Evolutionary conservation across 345 rosid species (phyloP).

Genomic region (Xanthoceras sorbifolium): DNA sequence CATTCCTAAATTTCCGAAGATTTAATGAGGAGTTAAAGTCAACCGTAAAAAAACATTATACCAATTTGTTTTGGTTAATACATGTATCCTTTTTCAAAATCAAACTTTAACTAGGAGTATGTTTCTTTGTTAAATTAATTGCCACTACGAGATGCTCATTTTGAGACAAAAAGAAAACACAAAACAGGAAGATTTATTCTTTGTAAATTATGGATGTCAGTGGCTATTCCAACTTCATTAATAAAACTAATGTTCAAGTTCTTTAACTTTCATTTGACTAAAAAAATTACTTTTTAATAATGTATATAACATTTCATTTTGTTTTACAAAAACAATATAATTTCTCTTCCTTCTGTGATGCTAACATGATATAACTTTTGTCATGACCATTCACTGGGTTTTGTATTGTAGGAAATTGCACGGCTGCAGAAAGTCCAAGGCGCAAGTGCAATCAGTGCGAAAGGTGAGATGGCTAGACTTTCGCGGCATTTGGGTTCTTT

Average conservation of each 20-base stretch:
- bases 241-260: neutral
- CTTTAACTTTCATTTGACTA: neutral
- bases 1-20: neutral
- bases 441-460: slow-evolving; percentile 88
- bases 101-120: neutral
- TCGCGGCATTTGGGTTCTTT: slow-evolving; percentile 90
- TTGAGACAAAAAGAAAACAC: neutral
- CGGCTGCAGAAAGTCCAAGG: slow-evolving; percentile 90
- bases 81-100: neutral
- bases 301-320: neutral
- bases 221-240: neutral
- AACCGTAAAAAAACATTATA: neutral
- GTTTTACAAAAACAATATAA: too few relatives aligned
- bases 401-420: slow-evolving; percentile 68
- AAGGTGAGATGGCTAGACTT: slow-evolving; percentile 96
- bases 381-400: slow-evolving; percentile 20
- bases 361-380: neutral
- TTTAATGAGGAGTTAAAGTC: neutral
- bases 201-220: neutral
- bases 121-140: neutral
- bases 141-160: neutral
- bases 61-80: neutral
- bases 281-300: neutral
- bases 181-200: too few relatives aligned
- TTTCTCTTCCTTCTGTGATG: neutral